Evolutionary conservation across 2,329 filamentous ascomycete genomes (phyloP).

Genomic region (Orbilia quercus): DNA sequence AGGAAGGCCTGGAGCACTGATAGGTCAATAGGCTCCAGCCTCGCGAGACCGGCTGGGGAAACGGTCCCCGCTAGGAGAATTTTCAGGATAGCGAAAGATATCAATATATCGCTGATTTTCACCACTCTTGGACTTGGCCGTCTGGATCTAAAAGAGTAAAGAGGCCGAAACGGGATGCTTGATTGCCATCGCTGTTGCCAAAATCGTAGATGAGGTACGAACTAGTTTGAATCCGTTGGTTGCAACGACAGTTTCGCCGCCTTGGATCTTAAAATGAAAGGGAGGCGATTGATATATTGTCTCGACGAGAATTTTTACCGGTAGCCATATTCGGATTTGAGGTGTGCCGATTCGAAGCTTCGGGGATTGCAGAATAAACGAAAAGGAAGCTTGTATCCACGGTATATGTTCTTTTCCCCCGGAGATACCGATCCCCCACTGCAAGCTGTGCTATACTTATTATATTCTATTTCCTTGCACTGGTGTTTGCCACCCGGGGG

Average conservation of each 20-base stretch:
- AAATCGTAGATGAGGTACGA: constrained; percentile 15
- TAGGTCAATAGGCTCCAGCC: constrained; percentile 33
- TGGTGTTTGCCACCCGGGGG: constrained; percentile 42
- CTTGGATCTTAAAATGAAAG: constrained; percentile 18
- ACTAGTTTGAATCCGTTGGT: constrained; percentile 3
- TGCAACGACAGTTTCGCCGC: constrained; percentile 36
- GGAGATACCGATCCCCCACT: constrained; percentile 46
- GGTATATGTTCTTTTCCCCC: constrained; percentile 11
- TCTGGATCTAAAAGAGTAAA: not conserved
- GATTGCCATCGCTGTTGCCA: constrained; percentile 20
- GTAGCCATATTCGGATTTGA: not conserved
- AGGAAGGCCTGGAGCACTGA: constrained; percentile 28
- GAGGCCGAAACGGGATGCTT: constrained; percentile 13
- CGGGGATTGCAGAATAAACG: no score
- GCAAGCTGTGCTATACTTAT: constrained; percentile 47
- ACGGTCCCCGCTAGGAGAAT: constrained; percentile 37
- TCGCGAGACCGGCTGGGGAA: constrained; percentile 24
- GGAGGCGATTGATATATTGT: constrained; percentile 23
- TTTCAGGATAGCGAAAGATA: constrained; percentile 40
- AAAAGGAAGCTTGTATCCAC: no score
- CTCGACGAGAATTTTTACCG: constrained; percentile 4
- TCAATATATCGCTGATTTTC: constrained; percentile 23
- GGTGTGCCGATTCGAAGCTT: no score
- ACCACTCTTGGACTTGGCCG: constrained; percentile 2
- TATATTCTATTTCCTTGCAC: constrained; percentile 16